Conservation (phyloP, 2,329 filamentous ascomycete genomes). For the Venturia oleaginea region DNA sequence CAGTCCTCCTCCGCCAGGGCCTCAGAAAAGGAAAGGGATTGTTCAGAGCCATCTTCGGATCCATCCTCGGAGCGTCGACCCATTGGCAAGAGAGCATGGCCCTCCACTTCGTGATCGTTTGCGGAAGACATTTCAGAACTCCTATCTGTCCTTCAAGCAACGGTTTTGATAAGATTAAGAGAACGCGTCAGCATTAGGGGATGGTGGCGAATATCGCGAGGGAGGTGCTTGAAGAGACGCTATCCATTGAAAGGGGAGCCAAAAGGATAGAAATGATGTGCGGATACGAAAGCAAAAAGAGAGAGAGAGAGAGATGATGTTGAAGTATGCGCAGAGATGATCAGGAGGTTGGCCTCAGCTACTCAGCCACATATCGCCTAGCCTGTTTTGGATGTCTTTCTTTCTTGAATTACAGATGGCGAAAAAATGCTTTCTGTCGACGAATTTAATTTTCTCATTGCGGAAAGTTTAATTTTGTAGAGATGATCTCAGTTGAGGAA, state of each 20-base stretch:
- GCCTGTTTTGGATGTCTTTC: conserved; percentile 1
- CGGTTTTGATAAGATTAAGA: neutral
- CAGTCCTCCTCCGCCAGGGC: neutral
- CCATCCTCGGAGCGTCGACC: conserved; percentile 3
- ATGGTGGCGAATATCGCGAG: neutral
- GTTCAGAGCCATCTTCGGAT: conserved; percentile 4
- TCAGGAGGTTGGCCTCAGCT: neutral
- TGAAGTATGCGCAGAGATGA: neutral
- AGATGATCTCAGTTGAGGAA: neutral
- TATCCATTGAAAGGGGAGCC: neutral
- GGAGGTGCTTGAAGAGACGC: neutral
- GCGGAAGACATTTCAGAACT: neutral
- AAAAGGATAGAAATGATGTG: neutral
- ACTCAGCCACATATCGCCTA: conserved; percentile 1
- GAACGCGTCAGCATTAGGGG: neutral
- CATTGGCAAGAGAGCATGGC: conserved; percentile 4
- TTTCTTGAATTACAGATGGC: neutral
- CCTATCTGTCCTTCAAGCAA: neutral
- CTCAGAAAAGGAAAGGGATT: neutral
- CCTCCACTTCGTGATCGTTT: neutral
- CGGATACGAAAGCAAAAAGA: neutral
- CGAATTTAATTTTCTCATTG: too few relatives aligned
- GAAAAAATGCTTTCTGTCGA: neutral
- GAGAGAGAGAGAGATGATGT: neutral
- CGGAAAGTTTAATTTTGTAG: neutral